Evolutionary conservation across 192 early-diverging fungal genomes (phyloP).

Genomic region (Rhizoclosmatium globosum): DNA sequence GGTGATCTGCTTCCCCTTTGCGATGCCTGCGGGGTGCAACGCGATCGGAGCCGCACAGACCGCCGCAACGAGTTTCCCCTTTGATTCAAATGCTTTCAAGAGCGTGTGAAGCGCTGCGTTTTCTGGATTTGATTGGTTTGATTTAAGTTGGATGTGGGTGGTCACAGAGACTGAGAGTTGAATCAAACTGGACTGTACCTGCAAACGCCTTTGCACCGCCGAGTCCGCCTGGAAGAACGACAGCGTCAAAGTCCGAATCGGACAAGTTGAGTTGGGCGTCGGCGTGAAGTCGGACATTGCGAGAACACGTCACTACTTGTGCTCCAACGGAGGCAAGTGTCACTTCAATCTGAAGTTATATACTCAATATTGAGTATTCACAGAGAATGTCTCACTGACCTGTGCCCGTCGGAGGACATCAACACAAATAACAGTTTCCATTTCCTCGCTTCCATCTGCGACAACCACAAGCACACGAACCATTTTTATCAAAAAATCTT

Average conservation of each 20-base stretch:
- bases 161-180: no score
- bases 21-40: constrained; percentile 61
- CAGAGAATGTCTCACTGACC: background rate
- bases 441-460: constrained; percentile 85
- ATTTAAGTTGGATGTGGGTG: no score
- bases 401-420: constrained; percentile 74
- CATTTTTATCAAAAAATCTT: background rate
- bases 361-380: background rate
- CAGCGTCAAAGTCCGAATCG: constrained; percentile 54
- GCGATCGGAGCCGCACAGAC: constrained; percentile 78
- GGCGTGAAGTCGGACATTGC: background rate
- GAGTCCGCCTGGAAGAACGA: constrained; percentile 81
- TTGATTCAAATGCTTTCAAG: constrained; percentile 20
- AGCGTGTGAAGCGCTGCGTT: constrained; percentile 53
- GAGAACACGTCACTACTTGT: constrained; percentile 18
- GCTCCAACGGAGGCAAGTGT: constrained; percentile 39
- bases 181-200: constrained; percentile 11
- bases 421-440: constrained; percentile 73
- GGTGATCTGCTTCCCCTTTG: constrained; percentile 58
- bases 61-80: constrained; percentile 71
- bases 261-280: constrained; percentile 18
- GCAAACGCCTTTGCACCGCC: constrained; percentile 69
- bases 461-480: constrained; percentile 72
- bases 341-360: constrained; percentile 35
- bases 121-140: background rate